Conservation (phyloP, 1,284 basidiomycete species). For the Apiotrichum akiyoshidainum region DNA sequence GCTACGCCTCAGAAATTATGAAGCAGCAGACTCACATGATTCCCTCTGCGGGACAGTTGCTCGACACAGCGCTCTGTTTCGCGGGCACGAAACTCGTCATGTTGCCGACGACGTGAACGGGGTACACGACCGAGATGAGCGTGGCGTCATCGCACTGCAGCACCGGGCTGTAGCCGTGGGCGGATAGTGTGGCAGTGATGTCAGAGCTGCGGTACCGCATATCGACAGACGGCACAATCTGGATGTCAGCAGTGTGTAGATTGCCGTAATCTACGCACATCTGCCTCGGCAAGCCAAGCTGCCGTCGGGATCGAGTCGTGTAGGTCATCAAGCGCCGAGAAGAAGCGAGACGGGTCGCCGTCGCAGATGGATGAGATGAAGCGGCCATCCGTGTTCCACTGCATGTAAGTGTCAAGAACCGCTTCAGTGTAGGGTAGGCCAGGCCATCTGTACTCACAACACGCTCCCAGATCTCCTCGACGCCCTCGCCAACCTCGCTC, state of each 20-base stretch:
- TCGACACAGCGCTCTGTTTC: slow-evolving; percentile 3
- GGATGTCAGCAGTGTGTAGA: not conserved
- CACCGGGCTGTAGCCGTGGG: slow-evolving; percentile 27
- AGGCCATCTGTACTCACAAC: too few species aligned
- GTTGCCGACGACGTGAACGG: slow-evolving; percentile 33
- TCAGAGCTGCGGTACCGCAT: slow-evolving; percentile 42
- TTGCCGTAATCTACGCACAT: slow-evolving; percentile 30
- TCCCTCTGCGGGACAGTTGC: slow-evolving; percentile 45
- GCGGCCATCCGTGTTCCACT: slow-evolving; percentile 49
- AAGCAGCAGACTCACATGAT: slow-evolving; percentile 35
- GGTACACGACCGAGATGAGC: slow-evolving; percentile 39
- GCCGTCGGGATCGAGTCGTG: slow-evolving; percentile 30
- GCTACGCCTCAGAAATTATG: not conserved
- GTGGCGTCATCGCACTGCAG: slow-evolving; percentile 37
- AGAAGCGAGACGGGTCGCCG: slow-evolving; percentile 31
- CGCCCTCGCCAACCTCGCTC: slow-evolving; percentile 49
- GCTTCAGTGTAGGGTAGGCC: too few species aligned
- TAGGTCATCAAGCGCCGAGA: slow-evolving; percentile 38
- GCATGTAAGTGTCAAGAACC: too few species aligned
- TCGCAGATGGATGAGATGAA: slow-evolving; percentile 41
- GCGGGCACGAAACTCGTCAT: slow-evolving; percentile 38
- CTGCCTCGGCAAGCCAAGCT: slow-evolving; percentile 35
- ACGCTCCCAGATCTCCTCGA: slow-evolving; percentile 50
- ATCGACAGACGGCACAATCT: slow-evolving; percentile 49
- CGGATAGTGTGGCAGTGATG: slow-evolving; percentile 31